These are phyloP conservation scores for Rhizoclosmatium globosum DNA, from an alignment of 192 early-diverging fungal species.

Conservation along the genomic window DNA sequence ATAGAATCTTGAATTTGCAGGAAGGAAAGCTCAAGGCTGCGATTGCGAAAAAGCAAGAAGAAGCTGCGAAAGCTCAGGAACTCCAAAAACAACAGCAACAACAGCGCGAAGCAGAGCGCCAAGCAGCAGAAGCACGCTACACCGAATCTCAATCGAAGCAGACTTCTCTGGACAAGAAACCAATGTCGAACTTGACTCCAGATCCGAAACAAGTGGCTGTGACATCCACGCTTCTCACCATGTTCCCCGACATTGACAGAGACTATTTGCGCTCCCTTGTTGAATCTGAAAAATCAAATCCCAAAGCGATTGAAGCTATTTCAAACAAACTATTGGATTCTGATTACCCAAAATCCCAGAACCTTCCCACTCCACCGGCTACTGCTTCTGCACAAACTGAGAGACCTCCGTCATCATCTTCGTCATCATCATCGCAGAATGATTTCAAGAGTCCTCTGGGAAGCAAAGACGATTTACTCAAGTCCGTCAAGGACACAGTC, in stretches of 20 bases:
- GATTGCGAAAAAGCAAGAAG: constrained; percentile 55
- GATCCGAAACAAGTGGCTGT: neutral
- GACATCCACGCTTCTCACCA: constrained; percentile 45
- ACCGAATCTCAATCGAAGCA: constrained; percentile 34
- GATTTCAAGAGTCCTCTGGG: neutral
- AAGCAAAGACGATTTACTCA: constrained; percentile 27
- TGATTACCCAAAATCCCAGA: constrained; percentile 58
- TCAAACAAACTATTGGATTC: constrained; percentile 66
- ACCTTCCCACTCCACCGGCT: neutral
- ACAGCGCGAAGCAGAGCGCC: constrained; percentile 24
- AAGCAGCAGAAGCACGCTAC: neutral
- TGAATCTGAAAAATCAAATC: constrained; percentile 56
- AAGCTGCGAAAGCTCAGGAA: constrained; percentile 34
- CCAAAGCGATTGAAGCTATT: constrained; percentile 51
- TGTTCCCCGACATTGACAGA: constrained; percentile 76
- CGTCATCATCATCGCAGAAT: neutral
- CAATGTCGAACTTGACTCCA: constrained; percentile 35
- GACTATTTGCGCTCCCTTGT: constrained; percentile 62
- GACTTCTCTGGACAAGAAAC: constrained; percentile 13
- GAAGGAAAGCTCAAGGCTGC: constrained; percentile 47
- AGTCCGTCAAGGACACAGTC: constrained; percentile 15
- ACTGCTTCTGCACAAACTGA: too few species aligned
- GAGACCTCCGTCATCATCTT: neutral
- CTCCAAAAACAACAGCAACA: constrained; percentile 53
- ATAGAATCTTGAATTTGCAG: constrained; percentile 63